Evolutionary conservation across 148 eudicot species (phyloP), one percentile per base, ranked within the genome.

Genomic region (Talinum fruticosum): DNA sequence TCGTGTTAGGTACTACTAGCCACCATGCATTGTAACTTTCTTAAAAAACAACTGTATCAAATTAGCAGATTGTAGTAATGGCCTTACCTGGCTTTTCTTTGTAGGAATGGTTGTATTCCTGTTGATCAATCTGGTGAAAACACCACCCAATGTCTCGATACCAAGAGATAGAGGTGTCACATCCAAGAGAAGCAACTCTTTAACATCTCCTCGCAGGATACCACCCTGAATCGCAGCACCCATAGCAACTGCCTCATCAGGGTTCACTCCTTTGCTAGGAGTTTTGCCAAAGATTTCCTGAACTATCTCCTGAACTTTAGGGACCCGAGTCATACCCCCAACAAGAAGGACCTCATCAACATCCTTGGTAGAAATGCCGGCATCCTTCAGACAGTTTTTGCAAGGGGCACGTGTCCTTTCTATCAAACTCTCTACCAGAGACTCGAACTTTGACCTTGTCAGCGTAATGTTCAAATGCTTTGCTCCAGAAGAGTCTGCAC

Each of bases 141-240:
- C 93, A 32, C 99, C 99, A 66, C 99, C 99, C 79, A 92, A 70
- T 14, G 99, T 95, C 89, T 92, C 99, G 70, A 95, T 92, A 86
- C 99, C 97, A 38, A 95, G 93, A 15, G n/a, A n/a, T n/a, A n/a
- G n/a, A n/a, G n/a, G n/a, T n/a, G n/a, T n/a, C n/a, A n/a, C n/a
- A n/a, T n/a, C 99, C 77, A 95, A 89, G 57, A 95, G 94, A 77
- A 95, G 92, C 85, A 95, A 82, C 84, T 92, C 96, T 80, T 95
- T 95, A 18, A 95, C 99, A 83, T 95, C 99, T 45, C 97, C 99
- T 6, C 99, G 93, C 66, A 95, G 89, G 70, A 95, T 95, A 72
- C 99, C 99, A 73, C 97, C 99, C 87, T 95, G 99, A 51, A 95
- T 89, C 18, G 99, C 97, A 77, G 99, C 99, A 81, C 99, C 99